Conservation (phyloP, 1,139 yeast genomes). For the Geotrichum cucujoidarum region DNA sequence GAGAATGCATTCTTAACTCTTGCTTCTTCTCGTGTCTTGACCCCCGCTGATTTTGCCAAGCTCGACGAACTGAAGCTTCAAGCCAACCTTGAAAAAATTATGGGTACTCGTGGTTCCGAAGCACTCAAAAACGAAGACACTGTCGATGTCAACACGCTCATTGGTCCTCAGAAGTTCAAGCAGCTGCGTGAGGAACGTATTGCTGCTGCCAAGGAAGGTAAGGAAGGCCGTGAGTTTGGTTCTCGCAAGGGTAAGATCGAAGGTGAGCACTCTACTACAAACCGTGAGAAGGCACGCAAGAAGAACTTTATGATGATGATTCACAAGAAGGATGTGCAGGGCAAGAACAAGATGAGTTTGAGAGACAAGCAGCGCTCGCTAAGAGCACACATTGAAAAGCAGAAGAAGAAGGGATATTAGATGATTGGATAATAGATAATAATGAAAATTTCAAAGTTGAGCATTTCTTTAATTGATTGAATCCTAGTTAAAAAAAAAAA, state of each 20-base stretch:
- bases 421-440: no score
- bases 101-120: conserved; percentile 48
- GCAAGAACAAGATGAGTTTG: conserved; percentile 83
- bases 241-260: conserved; percentile 68
- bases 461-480: no score
- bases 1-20: conserved; percentile 55
- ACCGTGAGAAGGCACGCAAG: conserved; percentile 92
- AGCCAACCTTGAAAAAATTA: conserved; percentile 75
- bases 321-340: conserved; percentile 89
- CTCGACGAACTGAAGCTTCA: conserved; percentile 66
- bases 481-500: no score
- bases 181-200: conserved; percentile 85
- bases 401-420: conserved; percentile 68
- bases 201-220: conserved; percentile 82
- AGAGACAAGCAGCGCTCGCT: conserved; percentile 85
- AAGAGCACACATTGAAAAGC: conserved; percentile 80
- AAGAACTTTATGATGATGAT: conserved; percentile 99
- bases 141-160: conserved; percentile 72
- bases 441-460: no score
- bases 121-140: conserved; percentile 59
- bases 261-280: conserved; percentile 80
- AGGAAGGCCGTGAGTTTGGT: conserved; percentile 89
- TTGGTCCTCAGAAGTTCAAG: conserved; percentile 83
- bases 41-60: conserved; percentile 97
- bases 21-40: conserved; percentile 70